Base-by-base conservation (phyloP, 1,284 basidiomycete genomes). In the Polyporus tsugae region DNA sequence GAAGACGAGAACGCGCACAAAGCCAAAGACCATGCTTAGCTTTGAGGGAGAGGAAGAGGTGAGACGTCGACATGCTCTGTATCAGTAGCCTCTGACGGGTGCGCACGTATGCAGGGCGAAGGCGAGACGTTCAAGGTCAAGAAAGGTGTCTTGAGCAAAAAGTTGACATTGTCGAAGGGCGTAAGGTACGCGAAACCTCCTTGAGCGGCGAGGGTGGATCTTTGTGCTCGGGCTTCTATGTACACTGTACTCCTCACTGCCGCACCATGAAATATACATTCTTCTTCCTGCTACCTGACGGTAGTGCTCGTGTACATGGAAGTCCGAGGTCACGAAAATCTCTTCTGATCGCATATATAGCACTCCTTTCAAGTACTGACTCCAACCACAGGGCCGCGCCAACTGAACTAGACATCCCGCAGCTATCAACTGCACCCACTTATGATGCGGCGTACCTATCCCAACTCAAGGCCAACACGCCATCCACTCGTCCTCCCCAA, bases 21-120 rank as follows among this genome's bases (percentile, higher is more conserved):
- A 89, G 75, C 84, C 87, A 25, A 91, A 89, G 75, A 85, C 90
- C 3, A 83, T 86, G 63, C 82, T 97, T 66, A 96, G 95, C 78
- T 97, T 97, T 81, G 95, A 94, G 6, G 91, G 82, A 13, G 91
- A 89, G 38, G 92, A 94, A 70, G 92, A 93, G 82, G 93, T 92
- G 75, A 69, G 85, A 78, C 73, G 77, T 77, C 67, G 67, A 72
- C 72, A 75, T 76, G 66, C 69, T 44, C 57, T 46, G 19, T 52
- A 35, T 61, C 62, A 49, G 46, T 69, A 77, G 46, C 77, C 81
- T 65, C 76, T 74, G 68, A 72, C 52, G 63, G 64, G 64, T 72
- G 63, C 44, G 57, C 33, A 33, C 49, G 63, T 22, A 39, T 29
- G 55, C 60, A 91, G 88, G 86, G 86, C 74, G 84, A 83, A 17